Evolutionary conservation across 2,329 filamentous ascomycete species (phyloP), one percentile per base, ranked within the genome.

Genomic region (Pseudopyricularia javanii): DNA sequence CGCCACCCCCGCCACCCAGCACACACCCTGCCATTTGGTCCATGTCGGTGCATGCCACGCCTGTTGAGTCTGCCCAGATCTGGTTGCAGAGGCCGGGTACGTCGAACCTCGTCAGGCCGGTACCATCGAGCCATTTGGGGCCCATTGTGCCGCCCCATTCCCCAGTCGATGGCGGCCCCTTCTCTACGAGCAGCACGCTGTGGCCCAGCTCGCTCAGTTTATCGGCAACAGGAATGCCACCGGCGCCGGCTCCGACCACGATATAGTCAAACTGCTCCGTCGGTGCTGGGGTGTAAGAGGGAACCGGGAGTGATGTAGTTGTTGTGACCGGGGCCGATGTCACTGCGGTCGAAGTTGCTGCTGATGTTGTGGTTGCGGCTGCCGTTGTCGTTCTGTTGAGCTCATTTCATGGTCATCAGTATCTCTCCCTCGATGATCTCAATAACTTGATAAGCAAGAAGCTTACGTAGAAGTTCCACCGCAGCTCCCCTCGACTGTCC

Each of bases 11-110:
- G 54, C 81, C 81, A 52, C 81, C 49, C 20, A 85, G 74, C 47
- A 84, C 72, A 57, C 81, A 85, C 8, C 80, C 82, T 33, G 80
- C 80, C 80, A 84, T 84, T 62, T 82, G 78, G 59, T 82, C 80
- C 43, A 77, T 80, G 61, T 85, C 82, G 1, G 74, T 73, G 65
- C 82, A 85, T 49, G 79, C 76, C 60, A 83, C 79, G 30, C 78
- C 78, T 8, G 68, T 70, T 20, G 76, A 79, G 60, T 82, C 74
- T 9, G 70, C 67, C 79, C 79, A 83, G 59, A 85, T 83, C 67
- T 83, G 70, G 61, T 85, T 85, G 66, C 80, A 83, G 52, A 83
- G 74, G 57, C 81, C 81, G 2, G 80, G 80, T 12, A 84, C 74
- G 61, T 85, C 81, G 60, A 84, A 83, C 50, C 81, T 78, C 17